Conservation (phyloP, 495 filamentous ascomycete genomes). For the Lophiotrema nucula region DNA sequence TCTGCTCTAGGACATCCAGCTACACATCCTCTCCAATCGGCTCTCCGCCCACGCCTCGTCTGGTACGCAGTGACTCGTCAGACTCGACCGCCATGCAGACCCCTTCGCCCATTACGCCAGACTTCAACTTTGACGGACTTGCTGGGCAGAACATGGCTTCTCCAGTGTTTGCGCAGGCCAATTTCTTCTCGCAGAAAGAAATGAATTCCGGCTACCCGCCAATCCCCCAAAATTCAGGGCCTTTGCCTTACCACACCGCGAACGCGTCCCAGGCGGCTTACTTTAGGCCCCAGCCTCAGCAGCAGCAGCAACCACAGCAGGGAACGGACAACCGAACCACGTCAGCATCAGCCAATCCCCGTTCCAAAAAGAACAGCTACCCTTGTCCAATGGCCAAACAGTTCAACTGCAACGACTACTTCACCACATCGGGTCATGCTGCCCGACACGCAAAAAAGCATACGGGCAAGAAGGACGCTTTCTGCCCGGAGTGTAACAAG, state of each 20-base stretch:
- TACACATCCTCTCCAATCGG: slow-evolving; percentile 40
- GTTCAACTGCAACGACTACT: slow-evolving; percentile 49
- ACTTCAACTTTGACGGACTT: slow-evolving; percentile 31
- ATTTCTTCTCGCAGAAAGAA: slow-evolving; percentile 27
- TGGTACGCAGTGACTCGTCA: slow-evolving; percentile 38
- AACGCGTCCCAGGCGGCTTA: slow-evolving; percentile 19
- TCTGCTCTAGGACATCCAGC: slow-evolving; percentile 40
- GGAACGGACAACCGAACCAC: slow-evolving; percentile 5
- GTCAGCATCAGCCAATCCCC: slow-evolving; percentile 27
- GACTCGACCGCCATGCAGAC: slow-evolving; percentile 39
- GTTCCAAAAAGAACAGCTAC: slow-evolving; percentile 58
- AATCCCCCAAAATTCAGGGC: slow-evolving; percentile 15
- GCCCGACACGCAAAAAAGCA: slow-evolving; percentile 97
- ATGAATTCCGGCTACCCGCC: slow-evolving; percentile 28
- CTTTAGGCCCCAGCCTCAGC: slow-evolving; percentile 10
- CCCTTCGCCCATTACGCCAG: slow-evolving; percentile 42
- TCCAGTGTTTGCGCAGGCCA: slow-evolving; percentile 18
- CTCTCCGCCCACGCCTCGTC: slow-evolving; percentile 41
- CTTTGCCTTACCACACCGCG: slow-evolving; percentile 22
- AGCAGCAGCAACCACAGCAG: slow-evolving; percentile 11
- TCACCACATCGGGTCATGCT: slow-evolving; percentile 94
- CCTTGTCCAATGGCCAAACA: slow-evolving; percentile 58
- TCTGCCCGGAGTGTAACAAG: slow-evolving; percentile 86
- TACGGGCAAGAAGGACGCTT: slow-evolving; percentile 90
- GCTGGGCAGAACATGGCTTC: slow-evolving; percentile 18